Conservation (phyloP, 495 filamentous ascomycete genomes). For the Usnea hakonensis region DNA sequence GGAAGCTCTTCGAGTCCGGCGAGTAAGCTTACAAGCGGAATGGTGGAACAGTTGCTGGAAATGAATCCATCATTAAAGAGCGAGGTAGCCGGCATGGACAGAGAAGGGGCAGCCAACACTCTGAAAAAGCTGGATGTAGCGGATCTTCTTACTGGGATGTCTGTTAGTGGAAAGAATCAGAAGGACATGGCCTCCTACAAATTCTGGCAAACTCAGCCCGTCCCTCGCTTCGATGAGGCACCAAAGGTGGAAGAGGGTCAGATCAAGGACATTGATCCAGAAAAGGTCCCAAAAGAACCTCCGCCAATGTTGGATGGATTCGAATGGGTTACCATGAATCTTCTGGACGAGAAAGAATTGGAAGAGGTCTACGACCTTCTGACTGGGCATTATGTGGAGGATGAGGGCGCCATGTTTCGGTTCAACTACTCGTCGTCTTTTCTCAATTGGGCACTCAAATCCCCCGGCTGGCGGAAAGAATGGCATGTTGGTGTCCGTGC, state of each 20-base stretch:
- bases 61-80: conserved; percentile 45
- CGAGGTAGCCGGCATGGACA: conserved; percentile 39
- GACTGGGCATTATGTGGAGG: conserved; percentile 91
- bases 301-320: conserved; percentile 64
- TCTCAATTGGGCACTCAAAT: conserved; percentile 85
- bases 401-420: conserved; percentile 91
- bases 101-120: conserved; percentile 48
- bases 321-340: conserved; percentile 88
- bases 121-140: conserved; percentile 66
- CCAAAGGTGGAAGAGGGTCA: conserved; percentile 46
- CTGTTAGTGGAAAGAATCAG: conserved; percentile 68
- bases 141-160: conserved; percentile 75
- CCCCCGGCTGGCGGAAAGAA: conserved; percentile 88
- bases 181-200: conserved; percentile 97
- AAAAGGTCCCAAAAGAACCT: conserved; percentile 64
- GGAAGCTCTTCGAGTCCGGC: conserved; percentile 27
- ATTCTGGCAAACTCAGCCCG: conserved; percentile 97
- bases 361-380: conserved; percentile 83
- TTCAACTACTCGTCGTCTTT: conserved; percentile 90
- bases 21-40: conserved; percentile 36
- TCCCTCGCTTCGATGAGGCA: conserved; percentile 61
- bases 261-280: conserved; percentile 64
- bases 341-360: conserved; percentile 59
- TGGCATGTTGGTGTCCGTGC: conserved; percentile 94
- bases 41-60: conserved; percentile 39